Base-by-base conservation (phyloP, 257 asterid species). In the Solanum sitiens region DNA sequence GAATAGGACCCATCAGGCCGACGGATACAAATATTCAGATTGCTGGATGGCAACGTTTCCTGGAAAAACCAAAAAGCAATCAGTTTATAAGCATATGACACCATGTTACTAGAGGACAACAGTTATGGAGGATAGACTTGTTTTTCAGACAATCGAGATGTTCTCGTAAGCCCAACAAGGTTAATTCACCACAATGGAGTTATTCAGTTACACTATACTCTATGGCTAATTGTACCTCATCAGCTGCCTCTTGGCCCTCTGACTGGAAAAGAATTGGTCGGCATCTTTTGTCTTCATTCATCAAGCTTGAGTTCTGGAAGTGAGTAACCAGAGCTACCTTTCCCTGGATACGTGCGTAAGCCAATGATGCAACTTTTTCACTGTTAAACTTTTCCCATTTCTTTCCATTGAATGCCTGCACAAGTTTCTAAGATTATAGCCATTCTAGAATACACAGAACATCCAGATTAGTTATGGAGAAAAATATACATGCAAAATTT, bases 381-480 rank as follows among this genome's bases (percentile, higher is more conserved):
- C 99, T 95, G 74, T 97, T 97, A 56, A 97, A 97, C 92, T 95
- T 97, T 76, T 97, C 99, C 99, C 99, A 97, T 89, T 94, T 97
- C 94, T 94, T 97, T 89, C 99, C 99, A 86, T 95, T 95, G 88
- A 97, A 95, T 85, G 91, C 95, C 99, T 97, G 90, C 80, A 85
- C 85, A 74, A 23, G 86, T 86, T 61, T 33, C 25, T 74, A 21
- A 8, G 35, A 56, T 86, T 86, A 53, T 32, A 86, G 13, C n/a
- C 67, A 86, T 71, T 80, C 85, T 47, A 47, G 35, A 82, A 50
- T 86, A 86, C 15, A 27, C 27, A n/a, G 40, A 68, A 45, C 33
- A 53, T 65, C 56, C 73, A 47, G 42, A 85, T 40, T 16, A 76
- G 61, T 67, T 63, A 25, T 40, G 76, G 44, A 72, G 63, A 40